These are phyloP conservation scores for Chaetomium strumarium DNA, from an alignment of 2,329 filamentous ascomycete genomes.

Conservation along the genomic window DNA sequence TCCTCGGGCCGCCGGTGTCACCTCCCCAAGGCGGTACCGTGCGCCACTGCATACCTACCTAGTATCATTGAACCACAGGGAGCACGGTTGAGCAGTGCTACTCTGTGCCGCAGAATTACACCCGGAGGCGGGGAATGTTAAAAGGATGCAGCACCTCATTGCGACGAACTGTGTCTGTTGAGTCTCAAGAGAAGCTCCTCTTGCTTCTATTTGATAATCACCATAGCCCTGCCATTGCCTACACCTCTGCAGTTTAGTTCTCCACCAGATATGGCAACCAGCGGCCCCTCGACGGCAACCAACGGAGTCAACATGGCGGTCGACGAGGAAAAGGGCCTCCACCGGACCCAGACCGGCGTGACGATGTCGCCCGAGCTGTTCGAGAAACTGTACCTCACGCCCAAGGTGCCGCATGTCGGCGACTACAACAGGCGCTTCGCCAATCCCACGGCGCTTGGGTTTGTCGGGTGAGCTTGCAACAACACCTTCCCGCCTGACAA, in stretches of 20 bases:
- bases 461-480: conserved; percentile 32
- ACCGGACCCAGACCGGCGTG: conserved; percentile 30
- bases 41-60: too few relatives aligned
- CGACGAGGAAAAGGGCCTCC: conserved; percentile 33
- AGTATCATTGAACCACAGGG: neutral
- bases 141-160: too few relatives aligned
- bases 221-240: too few relatives aligned
- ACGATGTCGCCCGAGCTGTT: conserved; percentile 36
- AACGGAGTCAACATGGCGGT: conserved; percentile 3
- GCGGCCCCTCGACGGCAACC: neutral
- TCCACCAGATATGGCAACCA: conserved; percentile 4
- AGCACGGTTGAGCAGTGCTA: neutral
- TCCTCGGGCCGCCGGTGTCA: neutral
- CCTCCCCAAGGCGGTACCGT: neutral
- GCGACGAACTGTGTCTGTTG: too few relatives aligned
- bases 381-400: conserved; percentile 36
- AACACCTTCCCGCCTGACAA: too few relatives aligned
- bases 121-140: neutral
- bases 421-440: conserved; percentile 34
- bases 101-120: neutral
- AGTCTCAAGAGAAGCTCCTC: too few relatives aligned
- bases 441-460: conserved; percentile 34
- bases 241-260: too few relatives aligned
- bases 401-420: conserved; percentile 32
- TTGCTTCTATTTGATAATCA: too few relatives aligned